These are phyloP conservation scores for Agrostemma githago DNA, from an alignment of 148 eudicot genomes.

Conservation along the genomic window DNA sequence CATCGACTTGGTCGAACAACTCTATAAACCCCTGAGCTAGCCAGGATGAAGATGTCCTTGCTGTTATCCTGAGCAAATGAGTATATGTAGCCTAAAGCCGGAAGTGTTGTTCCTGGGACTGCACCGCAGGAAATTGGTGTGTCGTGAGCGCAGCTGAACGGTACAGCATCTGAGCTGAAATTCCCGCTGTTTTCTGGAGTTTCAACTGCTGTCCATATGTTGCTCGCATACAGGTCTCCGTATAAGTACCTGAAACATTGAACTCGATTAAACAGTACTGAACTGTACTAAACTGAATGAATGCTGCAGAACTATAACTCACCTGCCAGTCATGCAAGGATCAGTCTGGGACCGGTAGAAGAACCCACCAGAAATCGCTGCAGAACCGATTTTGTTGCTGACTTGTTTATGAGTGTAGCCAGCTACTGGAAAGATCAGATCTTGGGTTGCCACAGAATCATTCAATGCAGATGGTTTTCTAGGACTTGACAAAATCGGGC, in stretches of 20 bases:
- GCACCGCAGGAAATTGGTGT: slow-evolving; percentile 55
- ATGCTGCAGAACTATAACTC: slow-evolving; percentile 12
- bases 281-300: too few relatives aligned
- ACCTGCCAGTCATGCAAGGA: slow-evolving; percentile 90
- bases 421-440: slow-evolving; percentile 61
- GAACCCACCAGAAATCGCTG: slow-evolving; percentile 86
- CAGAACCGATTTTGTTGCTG: slow-evolving; percentile 73
- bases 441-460: slow-evolving; percentile 27
- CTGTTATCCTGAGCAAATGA: slow-evolving; percentile 82
- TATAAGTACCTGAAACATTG: slow-evolving; percentile 63
- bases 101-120: slow-evolving; percentile 52
- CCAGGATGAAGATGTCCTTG: slow-evolving; percentile 58
- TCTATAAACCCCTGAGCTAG: slow-evolving; percentile 76
- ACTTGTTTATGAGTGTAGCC: slow-evolving; percentile 70
- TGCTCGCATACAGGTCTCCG: slow-evolving; percentile 67
- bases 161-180: slow-evolving; percentile 41
- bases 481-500: slow-evolving; percentile 40
- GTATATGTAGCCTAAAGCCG: slow-evolving; percentile 70
- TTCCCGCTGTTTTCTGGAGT: slow-evolving; percentile 70
- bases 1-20: slow-evolving; percentile 88
- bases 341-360: slow-evolving; percentile 76
- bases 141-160: slow-evolving; percentile 62
- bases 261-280: too few relatives aligned
- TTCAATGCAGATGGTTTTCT: slow-evolving; percentile 29
- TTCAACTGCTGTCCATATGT: slow-evolving; percentile 65